Evolutionary conservation across 192 early-diverging fungal species (phyloP), one percentile per base, ranked within the genome.

Genomic region (Linderina pennispora): DNA sequence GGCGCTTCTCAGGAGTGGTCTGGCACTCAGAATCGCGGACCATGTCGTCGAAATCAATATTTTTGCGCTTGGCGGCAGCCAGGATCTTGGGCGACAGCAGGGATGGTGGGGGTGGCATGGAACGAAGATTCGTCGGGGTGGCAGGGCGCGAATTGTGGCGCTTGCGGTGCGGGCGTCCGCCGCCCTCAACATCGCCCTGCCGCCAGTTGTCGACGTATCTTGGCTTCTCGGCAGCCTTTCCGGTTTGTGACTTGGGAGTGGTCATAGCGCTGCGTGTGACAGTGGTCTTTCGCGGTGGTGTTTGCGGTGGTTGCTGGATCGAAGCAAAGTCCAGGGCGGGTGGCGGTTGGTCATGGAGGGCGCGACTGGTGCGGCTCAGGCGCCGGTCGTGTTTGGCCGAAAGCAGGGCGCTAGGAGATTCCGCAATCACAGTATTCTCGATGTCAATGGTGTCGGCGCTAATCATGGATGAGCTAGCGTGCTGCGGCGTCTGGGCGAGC

Each of bases 141-240:
- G 15, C 46, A 8, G 20, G 23, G 24, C 23, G 26, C 1, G 35
- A 1, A 8, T 54, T 53, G 37, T 62, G 58, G n/a, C 65, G 49
- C 33, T 55, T 53, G 21, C 58, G 65, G 31, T 69, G 65, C 11
- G 46, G 65, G n/a, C 65, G 45, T 6, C 65, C 65, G 1, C 65
- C 65, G 7, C 65, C 65, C 34, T 62, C 58, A 6, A 62, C 17
- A 5, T 69, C 65, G 37, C 65, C 65, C 2, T 62, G 57, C 3
- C 35, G n/a, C 48, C 65, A 43, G 45, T 44, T 53, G 6, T 57
- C 22, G 15, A 60, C 53, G 24, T 68, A 61, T 28, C 25, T 64
- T 6, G 36, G 35, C 25, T 36, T 48, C 32, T 55, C 60, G 1
- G 40, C 18, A 17, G 19, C 26, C 17, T 52, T 43, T 11, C 53